Base-by-base conservation (phyloP, 202 grass and related monocot species). In the Carex arenaria region DNA sequence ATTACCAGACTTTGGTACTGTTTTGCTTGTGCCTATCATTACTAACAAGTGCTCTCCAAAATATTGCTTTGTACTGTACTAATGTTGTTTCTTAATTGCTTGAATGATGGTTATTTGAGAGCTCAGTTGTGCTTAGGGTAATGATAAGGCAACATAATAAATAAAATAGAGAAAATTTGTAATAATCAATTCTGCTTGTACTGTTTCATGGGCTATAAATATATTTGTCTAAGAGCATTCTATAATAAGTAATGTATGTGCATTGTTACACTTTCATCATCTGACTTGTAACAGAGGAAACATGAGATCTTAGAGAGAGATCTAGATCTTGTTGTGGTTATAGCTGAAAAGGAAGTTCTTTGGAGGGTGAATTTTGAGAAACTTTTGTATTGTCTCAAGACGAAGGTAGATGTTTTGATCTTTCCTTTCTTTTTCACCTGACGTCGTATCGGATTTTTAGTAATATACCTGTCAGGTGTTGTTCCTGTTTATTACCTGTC, bases 321-420 rank as follows among this genome's bases (percentile, higher is more conserved):
- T 89, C 87, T 90, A 89, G 95, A 93, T 38, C 84, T 86, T 77
- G 63, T 84, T 57, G 81, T 90, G 56, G 85, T 77, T 13, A 94
- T 93, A 83, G 80, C 89, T 74, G 90, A 93, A 78, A 93, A 86
- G 83, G 92, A 95, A 90, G 72, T 98, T 63, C 95, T 98, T 76
- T 93, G 89, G 92, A 84, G 87, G 30, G 85, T 78, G 83, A 93
- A 98, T 85, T 95, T 88, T 90, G 86, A 93, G 32, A 93, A 88
- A 80, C 87, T 93, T 61, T 62, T 90, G 80, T 88, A 85, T 82
- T 95, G 89, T 71, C 89, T 95, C 61, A 95, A 93, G 87, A 93
- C 88, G 80, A 98, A 92, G 89, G 95, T 98, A 64, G 76, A 26
- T 31, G 71, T 20, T 5, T 65, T 71, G 12, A 70, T 43, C 17